Base-by-base conservation (phyloP, 352 stramenopile genomes). In the Globisporangium uncinulatum region DNA sequence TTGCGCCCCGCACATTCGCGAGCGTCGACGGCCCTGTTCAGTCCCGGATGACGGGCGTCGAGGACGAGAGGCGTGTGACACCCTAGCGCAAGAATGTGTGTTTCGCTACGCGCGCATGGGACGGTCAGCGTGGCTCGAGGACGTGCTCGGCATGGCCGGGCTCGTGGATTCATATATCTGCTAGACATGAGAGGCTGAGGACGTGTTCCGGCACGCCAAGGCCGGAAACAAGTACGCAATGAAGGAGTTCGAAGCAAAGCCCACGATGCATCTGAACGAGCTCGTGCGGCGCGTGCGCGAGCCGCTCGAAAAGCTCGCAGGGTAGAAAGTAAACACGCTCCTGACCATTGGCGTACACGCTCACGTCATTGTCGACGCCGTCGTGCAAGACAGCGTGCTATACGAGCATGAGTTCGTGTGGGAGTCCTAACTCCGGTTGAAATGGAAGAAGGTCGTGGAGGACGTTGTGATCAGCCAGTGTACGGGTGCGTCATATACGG, bases 131-230 rank as follows among this genome's bases (percentile, higher is more conserved):
- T 98, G 92, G 92, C 74, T 97, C 17, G 79, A 90, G 59, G 74
- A 95, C 11, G 83, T 94, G 5, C 57, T 98, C 14, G 92, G 92
- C 0, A 97, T 97, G 92, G 92, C 97, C 8, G 88, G 87, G 1
- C 78, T 97, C 4, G 87, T 94, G 0, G 93, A 89, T 20, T 96
- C 81, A 60, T 92, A 98, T 59, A 96, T 97, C 43, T 97, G 89
- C 89, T 97, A 89, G 90, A 97, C 90, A 0, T 97, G 90, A 87
- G 84, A 98, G 51, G 91, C 97, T 36, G 92, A 98, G 56, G 91
- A 98, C 53, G 87, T 95, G 6, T 98, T 98, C 45, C 73, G 83
- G 19, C 79, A 81, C 13, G 92, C 96, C 34, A 91, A 90, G 59
- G 67, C 63, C 21, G 92, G 91, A 7, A 93, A 97, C 64, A 97